A percentile compares a stretch with the other conserved stretches of the same genome.
phyloP scores from a whole-genome alignment of 2,329 filamentous ascomycete genomes.

The Xylariaceae sp. region DNA sequence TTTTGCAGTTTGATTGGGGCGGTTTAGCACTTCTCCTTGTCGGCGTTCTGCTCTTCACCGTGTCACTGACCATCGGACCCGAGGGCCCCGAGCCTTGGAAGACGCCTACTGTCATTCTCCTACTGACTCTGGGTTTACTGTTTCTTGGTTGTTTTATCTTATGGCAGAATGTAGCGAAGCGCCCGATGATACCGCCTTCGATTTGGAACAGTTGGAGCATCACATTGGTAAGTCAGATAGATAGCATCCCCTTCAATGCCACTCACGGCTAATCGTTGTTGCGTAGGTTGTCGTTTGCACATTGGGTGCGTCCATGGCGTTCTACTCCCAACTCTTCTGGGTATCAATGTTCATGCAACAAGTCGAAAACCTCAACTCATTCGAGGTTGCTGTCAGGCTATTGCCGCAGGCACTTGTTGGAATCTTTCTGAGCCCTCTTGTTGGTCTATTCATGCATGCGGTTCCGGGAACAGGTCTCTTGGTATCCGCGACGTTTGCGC shows the following conservation, averaged over 20 bases:
- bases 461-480: constrained; percentile 28
- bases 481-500: constrained; percentile 23
- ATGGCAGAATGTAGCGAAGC: constrained; percentile 31
- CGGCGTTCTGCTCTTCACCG: constrained; percentile 30
- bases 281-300: constrained; percentile 28
- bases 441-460: constrained; percentile 31
- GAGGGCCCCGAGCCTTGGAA: constrained; percentile 32
- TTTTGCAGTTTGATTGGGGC: constrained; percentile 31
- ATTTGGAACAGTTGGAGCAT: constrained; percentile 30
- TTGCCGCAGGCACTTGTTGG: constrained; percentile 33
- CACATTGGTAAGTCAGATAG: constrained; percentile 23
- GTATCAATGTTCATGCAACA: constrained; percentile 34
- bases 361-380: constrained; percentile 28
- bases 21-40: constrained; percentile 29
- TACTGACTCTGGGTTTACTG: constrained; percentile 30
- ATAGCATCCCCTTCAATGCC: neutral
- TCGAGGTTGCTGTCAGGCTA: constrained; percentile 31
- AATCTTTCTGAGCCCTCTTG: constrained; percentile 31
- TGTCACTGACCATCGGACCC: constrained; percentile 32
- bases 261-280: constrained; percentile 9
- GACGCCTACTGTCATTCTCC: constrained; percentile 31
- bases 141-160: constrained; percentile 31
- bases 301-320: constrained; percentile 31
- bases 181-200: constrained; percentile 31
- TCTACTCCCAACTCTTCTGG: constrained; percentile 34